Evolutionary conservation across 371 early-diverging fungal species (phyloP), one percentile per base, ranked within the genome.

Genomic region (Sanchytrium tribonematis): DNA sequence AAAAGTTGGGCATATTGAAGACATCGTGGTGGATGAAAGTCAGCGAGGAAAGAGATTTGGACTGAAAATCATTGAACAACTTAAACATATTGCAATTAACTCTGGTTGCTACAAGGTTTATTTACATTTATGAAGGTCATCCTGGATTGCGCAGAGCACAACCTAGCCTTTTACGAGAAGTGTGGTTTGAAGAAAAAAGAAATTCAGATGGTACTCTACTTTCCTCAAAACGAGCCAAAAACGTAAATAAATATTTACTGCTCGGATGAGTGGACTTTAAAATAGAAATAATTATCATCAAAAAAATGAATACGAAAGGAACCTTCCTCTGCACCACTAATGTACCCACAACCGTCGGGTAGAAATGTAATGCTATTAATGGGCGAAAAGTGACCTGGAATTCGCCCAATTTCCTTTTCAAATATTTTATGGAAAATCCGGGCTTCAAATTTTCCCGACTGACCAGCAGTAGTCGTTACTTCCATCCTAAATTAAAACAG

Each of bases 381-480:
- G 70, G 99, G 98, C 74, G 98, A 97, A 80, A 98, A 98, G 76
- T 99, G 99, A 66, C 98, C 97, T 80, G 87, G 91, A 68, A 93
- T 91, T 72, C 93, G 87, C 48, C 97, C 98, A 66, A 98, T 86
- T 78, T 97, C 97, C 75, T 94, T 90, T 72, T 91, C 90, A 71
- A 92, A 86, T 66, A 95, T 86, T 76, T 89, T 86, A 83, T 99
- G 98, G 84, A 85, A 99, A 85, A 98, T 95, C 71, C 97, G 84
- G 73, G 89, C 87, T 78, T 98, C 98, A 81, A 99, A 98, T 80
- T 95, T 92, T 77, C 96, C 96, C 76, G 88, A 87, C 75, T 90
- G 85, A 69, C 89, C 87, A 71, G 85, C 83, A 2, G 98, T 97
- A 29, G 90, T 90, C 30, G 99, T 98, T 73, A 99, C 99, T 75